Percentiles rank a stretch among this genome's conserved stretches.
phyloP scores from a whole-genome alignment of 106 monocot species.

The Acanthochlamys bracteata region DNA sequence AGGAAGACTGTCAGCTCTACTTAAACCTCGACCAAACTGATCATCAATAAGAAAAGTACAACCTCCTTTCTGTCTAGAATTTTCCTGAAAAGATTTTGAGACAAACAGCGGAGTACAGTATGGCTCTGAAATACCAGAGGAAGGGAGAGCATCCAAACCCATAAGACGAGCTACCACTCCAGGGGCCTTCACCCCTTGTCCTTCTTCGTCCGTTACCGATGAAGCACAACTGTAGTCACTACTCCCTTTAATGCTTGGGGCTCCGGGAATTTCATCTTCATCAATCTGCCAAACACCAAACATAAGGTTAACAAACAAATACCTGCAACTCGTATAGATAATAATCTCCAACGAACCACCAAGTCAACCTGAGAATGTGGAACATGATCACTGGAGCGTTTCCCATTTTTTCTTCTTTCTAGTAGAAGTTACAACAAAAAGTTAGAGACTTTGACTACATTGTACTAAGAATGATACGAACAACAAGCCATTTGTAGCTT shows the following conservation, averaged over 20 bases:
- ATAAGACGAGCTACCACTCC: slow-evolving; percentile 91
- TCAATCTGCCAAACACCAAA: slow-evolving; percentile 27
- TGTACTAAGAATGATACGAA: not conserved
- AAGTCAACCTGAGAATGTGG: slow-evolving; percentile 20
- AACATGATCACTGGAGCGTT: slow-evolving; percentile 28
- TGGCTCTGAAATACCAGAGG: slow-evolving; percentile 47
- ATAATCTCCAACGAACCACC: slow-evolving; percentile 28
- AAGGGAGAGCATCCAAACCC: slow-evolving; percentile 83
- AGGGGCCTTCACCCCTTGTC: slow-evolving; percentile 45
- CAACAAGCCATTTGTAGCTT: not conserved
- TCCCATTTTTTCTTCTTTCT: slow-evolving; percentile 60
- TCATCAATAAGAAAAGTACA: slow-evolving; percentile 27
- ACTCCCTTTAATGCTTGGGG: slow-evolving; percentile 57
- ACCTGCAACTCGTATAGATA: not conserved
- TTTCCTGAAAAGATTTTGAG: slow-evolving; percentile 25
- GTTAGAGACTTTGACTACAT: not conserved
- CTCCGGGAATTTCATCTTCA: slow-evolving; percentile 45
- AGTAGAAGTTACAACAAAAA: not conserved
- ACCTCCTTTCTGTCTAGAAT: slow-evolving; percentile 29
- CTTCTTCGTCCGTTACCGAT: slow-evolving; percentile 84
- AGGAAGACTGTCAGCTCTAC: slow-evolving; percentile 22
- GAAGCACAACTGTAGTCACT: slow-evolving; percentile 88
- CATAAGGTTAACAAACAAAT: not conserved
- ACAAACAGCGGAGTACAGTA: slow-evolving; percentile 51
- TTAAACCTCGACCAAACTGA: slow-evolving; percentile 13